phyloP scores from a whole-genome alignment of 73 alveolate species.

The Halteria grandinella region DNA sequence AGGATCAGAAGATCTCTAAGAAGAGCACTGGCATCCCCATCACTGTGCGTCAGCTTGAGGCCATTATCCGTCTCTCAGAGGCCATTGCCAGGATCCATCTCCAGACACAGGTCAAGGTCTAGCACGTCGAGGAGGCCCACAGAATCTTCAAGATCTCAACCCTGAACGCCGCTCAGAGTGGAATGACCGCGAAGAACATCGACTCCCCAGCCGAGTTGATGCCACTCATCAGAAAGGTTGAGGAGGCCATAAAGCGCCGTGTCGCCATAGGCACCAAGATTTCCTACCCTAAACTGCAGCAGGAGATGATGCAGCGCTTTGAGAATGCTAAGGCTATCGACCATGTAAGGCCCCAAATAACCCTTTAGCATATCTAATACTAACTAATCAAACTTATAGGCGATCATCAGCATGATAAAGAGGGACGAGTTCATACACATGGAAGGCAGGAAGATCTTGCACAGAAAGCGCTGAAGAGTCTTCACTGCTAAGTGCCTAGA shows the following conservation, averaged over 20 bases:
- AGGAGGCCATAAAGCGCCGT: slow-evolving; percentile 95
- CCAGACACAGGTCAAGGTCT: slow-evolving; percentile 84
- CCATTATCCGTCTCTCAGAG: slow-evolving; percentile 98
- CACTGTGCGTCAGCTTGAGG: slow-evolving; percentile 99
- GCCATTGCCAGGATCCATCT: slow-evolving; percentile 98
- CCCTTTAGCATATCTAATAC: too few relatives aligned
- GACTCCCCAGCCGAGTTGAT: slow-evolving; percentile 84
- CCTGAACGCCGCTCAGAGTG: slow-evolving; percentile 92
- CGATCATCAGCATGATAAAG: slow-evolving; percentile 84
- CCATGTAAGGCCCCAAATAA: slow-evolving; percentile 49
- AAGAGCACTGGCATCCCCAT: slow-evolving; percentile 94
- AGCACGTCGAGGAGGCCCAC: slow-evolving; percentile 99
- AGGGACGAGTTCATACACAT: slow-evolving; percentile 82
- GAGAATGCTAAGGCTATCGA: slow-evolving; percentile 88
- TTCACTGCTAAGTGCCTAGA: too few relatives aligned
- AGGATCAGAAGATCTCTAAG: slow-evolving; percentile 77
- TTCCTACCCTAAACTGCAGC: slow-evolving; percentile 83
- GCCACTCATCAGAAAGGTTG: slow-evolving; percentile 82
- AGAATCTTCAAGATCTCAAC: slow-evolving; percentile 98
- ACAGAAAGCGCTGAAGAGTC: too few relatives aligned
- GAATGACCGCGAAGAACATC: slow-evolving; percentile 78
- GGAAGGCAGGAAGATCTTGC: slow-evolving; percentile 87
- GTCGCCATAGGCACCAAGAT: slow-evolving; percentile 90
- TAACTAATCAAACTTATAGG: too few relatives aligned
- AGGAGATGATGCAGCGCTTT: slow-evolving; percentile 85